A percentile compares a stretch with the other conserved stretches of the same genome.
These are phyloP conservation scores for Colletotrichum sp. DNA, from an alignment of 2,329 filamentous ascomycete species.

Conservation along the genomic window DNA sequence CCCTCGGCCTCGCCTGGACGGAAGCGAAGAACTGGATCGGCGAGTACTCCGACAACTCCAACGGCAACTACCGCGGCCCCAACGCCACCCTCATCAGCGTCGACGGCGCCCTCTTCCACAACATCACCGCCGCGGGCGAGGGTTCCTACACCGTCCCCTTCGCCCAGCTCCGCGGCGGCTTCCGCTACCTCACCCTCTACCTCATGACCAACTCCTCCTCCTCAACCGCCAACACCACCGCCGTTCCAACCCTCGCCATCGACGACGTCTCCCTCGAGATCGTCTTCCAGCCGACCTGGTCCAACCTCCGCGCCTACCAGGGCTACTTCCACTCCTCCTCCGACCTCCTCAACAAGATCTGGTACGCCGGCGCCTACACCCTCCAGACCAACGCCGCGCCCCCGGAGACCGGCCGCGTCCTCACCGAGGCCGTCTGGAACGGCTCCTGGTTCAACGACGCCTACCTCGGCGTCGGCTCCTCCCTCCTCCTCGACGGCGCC, in stretches of 20 bases:
- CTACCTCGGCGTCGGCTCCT: conserved; percentile 33
- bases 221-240: neutral
- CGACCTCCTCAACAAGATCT: conserved; percentile 57
- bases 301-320: conserved; percentile 54
- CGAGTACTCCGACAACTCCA: conserved; percentile 51
- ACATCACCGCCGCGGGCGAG: conserved; percentile 36
- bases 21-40: conserved; percentile 54
- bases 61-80: conserved; percentile 45
- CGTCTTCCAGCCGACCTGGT: conserved; percentile 45
- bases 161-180: conserved; percentile 53
- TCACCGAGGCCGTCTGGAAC: conserved; percentile 18
- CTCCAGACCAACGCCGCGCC: conserved; percentile 38
- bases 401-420: conserved; percentile 22
- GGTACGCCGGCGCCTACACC: conserved; percentile 56
- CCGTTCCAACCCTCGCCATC: conserved; percentile 32
- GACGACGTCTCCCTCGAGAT: conserved; percentile 35
- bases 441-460: conserved; percentile 36
- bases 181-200: conserved; percentile 57
- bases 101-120: conserved; percentile 52
- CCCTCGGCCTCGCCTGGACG: conserved; percentile 51
- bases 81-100: conserved; percentile 12
- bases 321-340: conserved; percentile 59
- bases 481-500: conserved; percentile 55
- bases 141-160: conserved; percentile 38
- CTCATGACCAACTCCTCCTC: conserved; percentile 22